Percentiles rank a stretch among this genome's conserved stretches.
These are phyloP conservation scores for Acer negundo DNA, from an alignment of 345 rosid species.

Conservation along the genomic window DNA sequence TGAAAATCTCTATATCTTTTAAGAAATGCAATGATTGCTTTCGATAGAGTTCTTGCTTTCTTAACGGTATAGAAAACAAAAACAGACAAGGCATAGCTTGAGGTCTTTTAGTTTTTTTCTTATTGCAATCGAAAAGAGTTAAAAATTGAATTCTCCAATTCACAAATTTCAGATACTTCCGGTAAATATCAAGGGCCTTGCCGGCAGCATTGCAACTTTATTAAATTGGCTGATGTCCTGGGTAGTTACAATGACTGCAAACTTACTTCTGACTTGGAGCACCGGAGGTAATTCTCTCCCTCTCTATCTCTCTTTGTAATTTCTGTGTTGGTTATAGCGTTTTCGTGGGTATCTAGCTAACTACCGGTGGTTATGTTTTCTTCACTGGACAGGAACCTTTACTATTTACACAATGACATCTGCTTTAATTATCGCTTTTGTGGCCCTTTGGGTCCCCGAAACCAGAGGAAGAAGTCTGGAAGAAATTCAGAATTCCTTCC, in stretches of 20 bases:
- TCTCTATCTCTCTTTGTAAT: background rate
- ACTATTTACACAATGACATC: background rate
- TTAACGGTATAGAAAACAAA: no score
- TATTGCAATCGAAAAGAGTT: background rate
- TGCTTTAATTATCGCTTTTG: conserved; percentile 47
- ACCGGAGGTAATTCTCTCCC: conserved; percentile 45
- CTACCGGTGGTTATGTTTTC: background rate
- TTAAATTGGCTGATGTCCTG: conserved; percentile 57
- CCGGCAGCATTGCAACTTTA: conserved; percentile 66
- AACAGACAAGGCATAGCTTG: no score
- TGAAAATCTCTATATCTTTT: no score
- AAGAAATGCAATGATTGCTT: no score
- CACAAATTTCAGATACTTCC: conserved; percentile 45
- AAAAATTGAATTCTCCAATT: background rate
- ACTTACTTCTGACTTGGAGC: conserved; percentile 65
- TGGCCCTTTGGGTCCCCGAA: conserved; percentile 58
- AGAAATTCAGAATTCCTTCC: conserved; percentile 74
- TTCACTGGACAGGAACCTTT: background rate
- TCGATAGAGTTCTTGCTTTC: no score
- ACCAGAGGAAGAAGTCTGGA: conserved; percentile 72
- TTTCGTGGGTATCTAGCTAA: background rate
- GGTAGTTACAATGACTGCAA: conserved; percentile 55
- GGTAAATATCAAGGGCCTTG: conserved; percentile 59
- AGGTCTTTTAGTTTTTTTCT: no score
- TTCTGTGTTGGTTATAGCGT: background rate